These are phyloP conservation scores for Penicillium crustosum DNA, from an alignment of 2,329 filamentous ascomycete species.

Conservation along the genomic window DNA sequence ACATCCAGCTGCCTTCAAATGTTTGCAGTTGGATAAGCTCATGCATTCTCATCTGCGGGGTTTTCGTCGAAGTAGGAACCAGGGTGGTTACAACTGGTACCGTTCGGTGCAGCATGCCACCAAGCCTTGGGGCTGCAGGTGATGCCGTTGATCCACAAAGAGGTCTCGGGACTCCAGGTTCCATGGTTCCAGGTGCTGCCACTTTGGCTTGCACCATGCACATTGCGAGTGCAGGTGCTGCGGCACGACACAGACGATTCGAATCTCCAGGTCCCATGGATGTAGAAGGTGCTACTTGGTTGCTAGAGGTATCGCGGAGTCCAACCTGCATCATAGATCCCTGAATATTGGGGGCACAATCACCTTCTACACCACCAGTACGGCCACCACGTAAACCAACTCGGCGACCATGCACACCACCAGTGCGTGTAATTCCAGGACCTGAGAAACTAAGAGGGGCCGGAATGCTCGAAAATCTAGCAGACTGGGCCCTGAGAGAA, in stretches of 20 bases:
- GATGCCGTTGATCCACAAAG: no score
- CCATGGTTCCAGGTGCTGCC: background rate
- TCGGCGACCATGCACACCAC: background rate
- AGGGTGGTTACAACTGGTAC: background rate
- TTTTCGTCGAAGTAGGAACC: background rate
- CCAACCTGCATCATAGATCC: accelerated
- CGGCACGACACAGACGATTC: no score
- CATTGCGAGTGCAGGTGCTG: no score
- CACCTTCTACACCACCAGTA: no score
- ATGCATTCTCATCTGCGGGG: constrained; percentile 17
- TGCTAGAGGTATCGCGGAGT: background rate
- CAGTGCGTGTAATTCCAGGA: background rate
- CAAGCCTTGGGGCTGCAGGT: background rate
- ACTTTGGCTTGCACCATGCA: no score
- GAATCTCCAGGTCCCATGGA: background rate
- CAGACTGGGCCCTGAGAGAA: no score
- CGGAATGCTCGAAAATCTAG: no score
- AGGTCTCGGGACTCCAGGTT: background rate
- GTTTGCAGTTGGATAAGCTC: constrained; percentile 55
- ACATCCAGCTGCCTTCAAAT: constrained; percentile 57
- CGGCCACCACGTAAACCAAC: no score
- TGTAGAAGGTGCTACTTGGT: background rate
- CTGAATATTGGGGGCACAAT: background rate
- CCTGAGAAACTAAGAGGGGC: no score
- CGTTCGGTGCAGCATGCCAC: background rate